A percentile compares a stretch with the other conserved stretches of the same genome.
phyloP scores from a whole-genome alignment of 192 early-diverging fungal species.

The Backusella parvicylindrica region DNA sequence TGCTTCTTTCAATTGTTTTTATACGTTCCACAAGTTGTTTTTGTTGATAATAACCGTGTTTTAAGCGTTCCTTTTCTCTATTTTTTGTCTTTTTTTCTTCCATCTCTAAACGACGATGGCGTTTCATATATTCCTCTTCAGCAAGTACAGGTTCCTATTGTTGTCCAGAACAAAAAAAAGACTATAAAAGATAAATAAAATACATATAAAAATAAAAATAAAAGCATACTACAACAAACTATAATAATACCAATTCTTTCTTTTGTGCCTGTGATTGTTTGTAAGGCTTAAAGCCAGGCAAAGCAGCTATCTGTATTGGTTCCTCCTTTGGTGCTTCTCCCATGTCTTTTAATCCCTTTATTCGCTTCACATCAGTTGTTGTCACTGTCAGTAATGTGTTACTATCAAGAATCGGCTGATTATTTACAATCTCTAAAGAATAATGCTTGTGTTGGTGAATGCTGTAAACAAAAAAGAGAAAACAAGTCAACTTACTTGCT shows the following conservation, averaged over 20 bases:
- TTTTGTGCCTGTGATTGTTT: not conserved
- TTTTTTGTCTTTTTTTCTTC: constrained; percentile 57
- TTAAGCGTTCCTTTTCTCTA: constrained; percentile 50
- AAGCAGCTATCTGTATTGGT: not conserved
- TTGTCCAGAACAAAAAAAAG: not conserved
- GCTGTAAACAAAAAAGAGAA: not conserved
- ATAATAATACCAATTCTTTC: not conserved
- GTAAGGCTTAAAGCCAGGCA: not conserved
- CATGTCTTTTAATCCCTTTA: not conserved
- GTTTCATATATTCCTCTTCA: constrained; percentile 46
- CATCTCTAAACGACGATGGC: constrained; percentile 50
- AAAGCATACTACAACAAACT: too few relatives aligned
- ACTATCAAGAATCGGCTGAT: not conserved
- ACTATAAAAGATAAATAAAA: not conserved
- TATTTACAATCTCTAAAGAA: not conserved
- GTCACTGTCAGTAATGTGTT: not conserved
- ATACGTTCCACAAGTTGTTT: constrained; percentile 46
- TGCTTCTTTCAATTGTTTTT: constrained; percentile 42
- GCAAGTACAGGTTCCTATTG: constrained; percentile 23
- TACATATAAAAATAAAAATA: not conserved
- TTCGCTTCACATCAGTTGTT: not conserved
- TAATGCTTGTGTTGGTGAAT: not conserved
- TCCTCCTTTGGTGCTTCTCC: not conserved
- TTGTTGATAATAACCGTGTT: constrained; percentile 54
- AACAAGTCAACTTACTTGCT: not conserved